Percentiles rank a stretch among this genome's conserved stretches.
Conservation (phyloP, 768 basidiomycete genomes). For the Podaxis sp. region DNA sequence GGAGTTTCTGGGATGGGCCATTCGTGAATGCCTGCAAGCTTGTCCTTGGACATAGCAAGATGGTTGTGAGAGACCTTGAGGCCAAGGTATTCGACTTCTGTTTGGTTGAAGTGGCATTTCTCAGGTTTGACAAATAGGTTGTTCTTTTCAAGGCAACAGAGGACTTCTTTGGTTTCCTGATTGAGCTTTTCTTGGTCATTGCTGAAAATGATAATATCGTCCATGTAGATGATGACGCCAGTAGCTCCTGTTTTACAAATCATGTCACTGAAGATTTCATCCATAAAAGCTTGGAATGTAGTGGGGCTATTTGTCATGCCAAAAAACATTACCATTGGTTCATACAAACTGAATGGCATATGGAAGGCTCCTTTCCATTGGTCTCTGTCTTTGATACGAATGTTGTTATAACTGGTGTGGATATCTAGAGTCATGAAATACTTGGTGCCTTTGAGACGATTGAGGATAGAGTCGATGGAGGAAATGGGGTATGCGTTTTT, state of each 20-base stretch:
- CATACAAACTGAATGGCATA: background rate
- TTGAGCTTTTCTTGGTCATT: background rate
- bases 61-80: too few relatives aligned
- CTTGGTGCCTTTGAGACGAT: background rate
- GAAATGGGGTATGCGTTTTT: background rate
- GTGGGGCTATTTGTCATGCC: background rate
- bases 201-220: constrained; percentile 7
- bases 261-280: constrained; percentile 10
- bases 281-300: constrained; percentile 19
- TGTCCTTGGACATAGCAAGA: too few relatives aligned
- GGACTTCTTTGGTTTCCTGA: background rate
- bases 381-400: background rate
- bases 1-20: too few relatives aligned
- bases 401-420: background rate
- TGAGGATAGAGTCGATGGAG: too few relatives aligned
- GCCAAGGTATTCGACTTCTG: background rate
- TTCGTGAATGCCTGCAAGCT: too few relatives aligned
- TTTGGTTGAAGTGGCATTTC: background rate
- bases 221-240: constrained; percentile 16
- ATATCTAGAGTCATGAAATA: background rate
- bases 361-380: background rate
- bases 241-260: background rate
- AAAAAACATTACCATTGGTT: background rate
- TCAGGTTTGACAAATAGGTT: background rate
- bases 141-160: background rate